Base-by-base conservation (phyloP, 108 stramenopile species). In the Stephanodiscus minutulus region DNA sequence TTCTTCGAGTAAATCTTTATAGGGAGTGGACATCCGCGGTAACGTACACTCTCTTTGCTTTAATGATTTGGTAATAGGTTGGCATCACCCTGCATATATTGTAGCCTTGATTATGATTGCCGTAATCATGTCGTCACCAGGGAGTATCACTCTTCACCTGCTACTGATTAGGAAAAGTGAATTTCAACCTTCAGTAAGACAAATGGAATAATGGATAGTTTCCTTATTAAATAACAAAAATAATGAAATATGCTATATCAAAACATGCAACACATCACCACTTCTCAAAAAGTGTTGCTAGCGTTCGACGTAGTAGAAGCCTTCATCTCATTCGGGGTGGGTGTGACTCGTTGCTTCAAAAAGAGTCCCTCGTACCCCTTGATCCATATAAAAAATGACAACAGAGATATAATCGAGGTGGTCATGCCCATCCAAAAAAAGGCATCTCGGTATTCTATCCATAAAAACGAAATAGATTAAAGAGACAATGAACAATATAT, bases 361-460 rank as follows among this genome's bases (percentile, higher is more conserved):
- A 91, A 35, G 10, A 94, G 55, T 20, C 85, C 83, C 29, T 85
- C 50, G 37, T 89, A 76, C 64, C 93, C 93, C 64, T 86, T 82
- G 64, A 94, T 91, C 66, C 75, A 75, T 24, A 94, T 68, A 54
- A 91, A 82, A 50, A 70, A 21, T 13, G 83, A 74, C 24, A 86
- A 54, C 13, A 86, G 46, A 7, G 89, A 72, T 13, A 72, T 71
- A 53, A 50, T 80, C 33, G 87, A 57, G 61, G 86, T 83, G 29
- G 61, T 56, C 62, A 61, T 59, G 25, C 91, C 91, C 91, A 92
- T 92, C 66, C 85, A 65, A 50, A 83, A 73, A 59, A 89, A 89
- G 0, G 88, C 86, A 13, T 64, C 46, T 10, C 77, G 47, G 50
- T 88, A 87, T 5, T 66, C 46, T 43, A 88, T 64, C 22, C 57